Conservation (phyloP, 2,329 filamentous ascomycete genomes). For the Pseudofabraea citricarpa region DNA sequence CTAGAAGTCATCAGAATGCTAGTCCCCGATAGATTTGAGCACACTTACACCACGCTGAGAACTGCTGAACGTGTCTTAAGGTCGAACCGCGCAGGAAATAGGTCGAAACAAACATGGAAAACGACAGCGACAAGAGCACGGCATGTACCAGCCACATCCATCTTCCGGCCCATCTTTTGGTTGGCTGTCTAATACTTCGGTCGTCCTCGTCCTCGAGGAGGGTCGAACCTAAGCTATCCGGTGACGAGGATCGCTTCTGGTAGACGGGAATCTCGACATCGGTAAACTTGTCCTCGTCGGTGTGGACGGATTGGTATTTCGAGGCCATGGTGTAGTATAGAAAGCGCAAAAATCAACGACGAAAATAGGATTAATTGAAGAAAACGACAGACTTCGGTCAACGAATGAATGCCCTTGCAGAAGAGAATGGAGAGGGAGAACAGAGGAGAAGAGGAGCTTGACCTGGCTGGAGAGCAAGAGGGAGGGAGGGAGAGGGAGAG, state of each 20-base stretch:
- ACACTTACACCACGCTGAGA: conserved; percentile 41
- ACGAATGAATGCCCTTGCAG: too few species aligned
- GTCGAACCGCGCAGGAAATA: conserved; percentile 22
- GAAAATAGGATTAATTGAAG: too few species aligned
- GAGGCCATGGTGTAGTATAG: conserved; percentile 17
- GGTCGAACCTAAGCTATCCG: conserved; percentile 15
- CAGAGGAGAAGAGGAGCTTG: too few species aligned
- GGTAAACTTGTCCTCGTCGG: conserved; percentile 20
- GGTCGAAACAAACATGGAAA: conserved; percentile 20
- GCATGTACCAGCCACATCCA: conserved; percentile 26
- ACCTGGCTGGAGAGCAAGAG: too few species aligned
- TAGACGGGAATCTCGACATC: conserved; percentile 2
- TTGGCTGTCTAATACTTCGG: conserved; percentile 1
- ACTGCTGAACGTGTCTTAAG: conserved; percentile 29
- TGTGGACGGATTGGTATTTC: conserved; percentile 20
- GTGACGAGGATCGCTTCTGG: conserved; percentile 11
- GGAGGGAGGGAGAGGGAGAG: too few species aligned
- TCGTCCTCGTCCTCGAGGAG: conserved; percentile 22
- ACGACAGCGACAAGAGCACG: conserved; percentile 19
- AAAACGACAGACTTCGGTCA: too few species aligned
- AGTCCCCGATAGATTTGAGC: not conserved
- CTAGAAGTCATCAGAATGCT: conserved; percentile 27
- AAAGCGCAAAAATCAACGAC: too few species aligned
- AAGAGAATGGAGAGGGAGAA: too few species aligned
- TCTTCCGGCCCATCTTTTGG: conserved; percentile 7